Conservation (phyloP, 202 grass and related monocot species). For the Schoenoplectus triqueter region DNA sequence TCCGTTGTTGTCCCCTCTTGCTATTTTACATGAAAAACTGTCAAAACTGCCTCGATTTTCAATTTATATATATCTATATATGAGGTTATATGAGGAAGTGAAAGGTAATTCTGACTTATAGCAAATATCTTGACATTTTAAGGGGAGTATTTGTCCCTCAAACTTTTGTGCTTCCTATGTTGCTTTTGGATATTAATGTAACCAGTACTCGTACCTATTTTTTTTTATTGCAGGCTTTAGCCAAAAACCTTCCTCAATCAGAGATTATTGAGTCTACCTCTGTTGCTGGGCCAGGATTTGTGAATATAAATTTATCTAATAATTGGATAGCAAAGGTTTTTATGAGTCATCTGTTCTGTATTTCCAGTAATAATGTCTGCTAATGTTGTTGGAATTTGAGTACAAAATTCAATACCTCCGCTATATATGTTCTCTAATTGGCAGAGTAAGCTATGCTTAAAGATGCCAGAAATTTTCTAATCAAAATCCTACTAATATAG, state of each 20-base stretch:
- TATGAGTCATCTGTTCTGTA: background rate
- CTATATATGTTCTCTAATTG: too few species aligned
- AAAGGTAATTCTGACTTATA: background rate
- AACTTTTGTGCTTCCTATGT: background rate
- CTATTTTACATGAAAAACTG: background rate
- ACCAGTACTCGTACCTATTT: background rate
- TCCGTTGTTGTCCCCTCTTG: background rate
- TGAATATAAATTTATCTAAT: conserved; percentile 86
- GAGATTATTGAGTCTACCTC: conserved; percentile 89
- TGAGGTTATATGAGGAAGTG: background rate
- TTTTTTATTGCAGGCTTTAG: conserved; percentile 62
- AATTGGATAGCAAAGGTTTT: conserved; percentile 85
- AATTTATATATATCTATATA: background rate
- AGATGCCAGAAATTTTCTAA: too few species aligned
- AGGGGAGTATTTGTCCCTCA: conserved; percentile 1
- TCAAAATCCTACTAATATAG: too few species aligned
- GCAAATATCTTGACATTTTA: conserved; percentile 17
- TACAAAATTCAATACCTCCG: too few species aligned
- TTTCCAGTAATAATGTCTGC: background rate
- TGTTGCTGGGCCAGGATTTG: conserved; percentile 94
- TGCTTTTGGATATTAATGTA: background rate
- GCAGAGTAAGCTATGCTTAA: too few species aligned
- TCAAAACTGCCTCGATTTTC: background rate
- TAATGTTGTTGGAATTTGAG: background rate
- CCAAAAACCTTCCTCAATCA: conserved; percentile 72